Conservation (phyloP, 805 yeast genomes). For the Saturnispora sanitii region DNA sequence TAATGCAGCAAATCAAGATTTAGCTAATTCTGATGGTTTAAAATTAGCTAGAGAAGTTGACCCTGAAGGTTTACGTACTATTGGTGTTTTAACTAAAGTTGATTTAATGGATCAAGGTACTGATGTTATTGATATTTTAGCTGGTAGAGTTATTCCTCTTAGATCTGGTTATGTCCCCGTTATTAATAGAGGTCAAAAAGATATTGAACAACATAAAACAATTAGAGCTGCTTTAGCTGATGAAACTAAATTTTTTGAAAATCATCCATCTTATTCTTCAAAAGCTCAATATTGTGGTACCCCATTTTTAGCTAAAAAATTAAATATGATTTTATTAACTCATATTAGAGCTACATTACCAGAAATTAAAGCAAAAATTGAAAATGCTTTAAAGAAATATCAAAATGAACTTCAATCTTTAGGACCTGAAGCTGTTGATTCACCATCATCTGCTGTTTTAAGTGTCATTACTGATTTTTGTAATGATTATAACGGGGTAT, state of each 20-base stretch:
- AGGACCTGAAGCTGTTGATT: constrained; percentile 84
- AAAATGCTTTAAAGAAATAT: constrained; percentile 74
- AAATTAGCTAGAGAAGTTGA: constrained; percentile 96
- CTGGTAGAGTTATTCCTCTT: constrained; percentile 91
- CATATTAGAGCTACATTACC: constrained; percentile 87
- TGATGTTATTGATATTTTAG: constrained; percentile 88
- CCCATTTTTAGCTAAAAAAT: constrained; percentile 89
- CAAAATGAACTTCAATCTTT: constrained; percentile 65
- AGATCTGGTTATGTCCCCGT: constrained; percentile 96
- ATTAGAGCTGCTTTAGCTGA: constrained; percentile 79
- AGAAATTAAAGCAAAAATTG: constrained; percentile 85
- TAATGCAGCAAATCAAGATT: constrained; percentile 91
- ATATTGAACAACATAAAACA: constrained; percentile 79
- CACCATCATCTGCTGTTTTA: constrained; percentile 82
- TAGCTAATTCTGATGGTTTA: constrained; percentile 94
- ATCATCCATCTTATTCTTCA: constrained; percentile 82
- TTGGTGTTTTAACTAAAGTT: constrained; percentile 92
- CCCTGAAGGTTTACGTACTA: constrained; percentile 91
- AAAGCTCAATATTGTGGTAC: constrained; percentile 97
- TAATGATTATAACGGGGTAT: constrained; percentile 80
- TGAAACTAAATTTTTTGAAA: constrained; percentile 74
- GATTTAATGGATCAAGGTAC: constrained; percentile 98
- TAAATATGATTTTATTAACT: constrained; percentile 76
- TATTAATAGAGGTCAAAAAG: constrained; percentile 93
- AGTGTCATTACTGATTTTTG: constrained; percentile 87